A percentile compares a stretch with the other conserved stretches of the same genome.
These are phyloP conservation scores for Ajuga reptans DNA, from an alignment of 305 asterid species.

Conservation along the genomic window DNA sequence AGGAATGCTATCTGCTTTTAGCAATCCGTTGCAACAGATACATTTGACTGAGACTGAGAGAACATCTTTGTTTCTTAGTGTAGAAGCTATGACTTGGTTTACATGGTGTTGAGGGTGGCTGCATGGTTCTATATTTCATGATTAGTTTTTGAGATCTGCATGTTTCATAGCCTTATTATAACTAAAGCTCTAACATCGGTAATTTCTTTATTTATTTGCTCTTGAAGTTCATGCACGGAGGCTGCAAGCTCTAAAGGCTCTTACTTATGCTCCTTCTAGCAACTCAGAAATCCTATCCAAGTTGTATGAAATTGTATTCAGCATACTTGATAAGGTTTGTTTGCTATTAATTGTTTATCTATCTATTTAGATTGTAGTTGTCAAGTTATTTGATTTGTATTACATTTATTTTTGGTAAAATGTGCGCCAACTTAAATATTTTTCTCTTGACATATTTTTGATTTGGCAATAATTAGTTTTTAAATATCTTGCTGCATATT, in stretches of 20 bases:
- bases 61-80: neutral
- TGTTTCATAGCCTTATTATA: slow-evolving; percentile 4
- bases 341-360: neutral
- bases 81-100: neutral
- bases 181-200: slow-evolving; percentile 15
- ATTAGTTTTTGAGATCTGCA: slow-evolving; percentile 15
- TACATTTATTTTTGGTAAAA: neutral
- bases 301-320: slow-evolving; percentile 83
- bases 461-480: slow-evolving; percentile 3
- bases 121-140: neutral
- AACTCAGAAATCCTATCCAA: slow-evolving; percentile 75
- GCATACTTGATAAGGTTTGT: slow-evolving; percentile 92
- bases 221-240: slow-evolving; percentile 92
- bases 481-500: slow-evolving; percentile 4
- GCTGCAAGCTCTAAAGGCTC: slow-evolving; percentile 97
- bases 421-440: neutral
- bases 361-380: neutral
- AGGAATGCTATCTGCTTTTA: neutral
- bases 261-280: slow-evolving; percentile 89
- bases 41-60: neutral
- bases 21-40: neutral
- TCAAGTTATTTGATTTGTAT: neutral
- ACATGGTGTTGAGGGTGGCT: slow-evolving; percentile 4
- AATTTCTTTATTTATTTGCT: slow-evolving; percentile 26
- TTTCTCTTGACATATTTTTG: neutral